Base-by-base conservation (phyloP, 2,329 filamentous ascomycete genomes). In the Colletotrichum sp. region DNA sequence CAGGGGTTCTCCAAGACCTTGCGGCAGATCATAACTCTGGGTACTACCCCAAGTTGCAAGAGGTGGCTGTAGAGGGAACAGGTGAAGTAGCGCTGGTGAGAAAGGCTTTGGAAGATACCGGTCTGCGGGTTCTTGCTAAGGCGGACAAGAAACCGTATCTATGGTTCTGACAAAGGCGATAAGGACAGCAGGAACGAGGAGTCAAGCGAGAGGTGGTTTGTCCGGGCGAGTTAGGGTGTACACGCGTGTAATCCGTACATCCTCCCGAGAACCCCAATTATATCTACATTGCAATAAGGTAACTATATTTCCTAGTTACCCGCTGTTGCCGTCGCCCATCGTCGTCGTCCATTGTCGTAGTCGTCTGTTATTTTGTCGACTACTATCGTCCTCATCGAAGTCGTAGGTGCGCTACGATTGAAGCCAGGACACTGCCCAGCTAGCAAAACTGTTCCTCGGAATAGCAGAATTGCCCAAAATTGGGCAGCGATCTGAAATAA, bases 391-490 rank as follows among this genome's bases (percentile, higher is more conserved):
- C 7, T 16, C 34, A 5, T 36, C 34, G 34, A 4, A 36, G 30
- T 8, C 15, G 34, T 36, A 36, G 34, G 13, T 36, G 34, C 34
- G 34, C 34, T 16, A 8, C 13, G 6, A 36, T 36, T 36, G 34
- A 36, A 36, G 34, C 5, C 34, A 36, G 34, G 34, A 36, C 15
- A 36, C 34, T 16, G 15, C 3, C 3, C 5, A 11, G 19, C 9
- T 3, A 12, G 39, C 19, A n/a, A n/a, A n/a, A n/a, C 5, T 12
- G 0, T n/a, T n/a, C 19, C 4, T 49, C 6, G 0, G n/a, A 22
- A 49, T 4, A 13, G 2, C 44, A 13, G n/a, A 13, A 49, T 22
- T 49, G 44, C n/a, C 44, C 19, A 8, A 52, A 1, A 2, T 52
- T 12, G 3, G n/a, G 6, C 44, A 13, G 6, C 19, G n/a, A 8